A percentile compares a stretch with the other conserved stretches of the same genome.
These are phyloP conservation scores for Diphasiastrum complanatum DNA, from an alignment of 83 land plant genomes.

Conservation along the genomic window DNA sequence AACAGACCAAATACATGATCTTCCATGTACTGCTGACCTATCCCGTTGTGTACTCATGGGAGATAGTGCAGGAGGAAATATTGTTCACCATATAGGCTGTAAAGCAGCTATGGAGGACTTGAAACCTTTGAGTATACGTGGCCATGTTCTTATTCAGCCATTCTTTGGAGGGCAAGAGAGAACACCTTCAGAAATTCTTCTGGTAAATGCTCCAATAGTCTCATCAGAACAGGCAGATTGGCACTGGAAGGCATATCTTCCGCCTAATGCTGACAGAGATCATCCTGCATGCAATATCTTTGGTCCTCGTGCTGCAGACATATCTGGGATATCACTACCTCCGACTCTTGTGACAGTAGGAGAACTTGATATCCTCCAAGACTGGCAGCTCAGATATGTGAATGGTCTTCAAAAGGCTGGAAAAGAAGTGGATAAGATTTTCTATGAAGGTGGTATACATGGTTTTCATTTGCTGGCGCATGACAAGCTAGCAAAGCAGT, in stretches of 20 bases:
- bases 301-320: conserved; percentile 24
- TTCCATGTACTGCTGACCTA: conserved; percentile 24
- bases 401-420: conserved; percentile 25
- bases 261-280: conserved; percentile 41
- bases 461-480: conserved; percentile 28
- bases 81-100: conserved; percentile 50
- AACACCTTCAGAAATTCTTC: conserved; percentile 34
- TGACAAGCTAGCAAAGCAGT: too few species aligned
- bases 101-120: conserved; percentile 20
- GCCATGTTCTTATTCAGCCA: conserved; percentile 47
- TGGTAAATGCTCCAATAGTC: conserved; percentile 13
- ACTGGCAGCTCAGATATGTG: conserved; percentile 44
- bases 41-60: conserved; percentile 45
- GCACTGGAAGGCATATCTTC: conserved; percentile 56
- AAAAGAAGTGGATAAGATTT: conserved; percentile 23
- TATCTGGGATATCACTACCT: conserved; percentile 17
- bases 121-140: conserved; percentile 22
- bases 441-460: conserved; percentile 35
- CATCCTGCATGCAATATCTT: conserved; percentile 50
- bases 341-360: conserved; percentile 42
- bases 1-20: not conserved
- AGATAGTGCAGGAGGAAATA: conserved; percentile 71
- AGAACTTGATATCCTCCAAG: conserved; percentile 38
- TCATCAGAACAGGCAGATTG: conserved; percentile 30
- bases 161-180: conserved; percentile 53